Evolutionary conservation across 768 basidiomycete species (phyloP), one percentile per base, ranked within the genome.

Genomic region (Lactarius hatsudake): DNA sequence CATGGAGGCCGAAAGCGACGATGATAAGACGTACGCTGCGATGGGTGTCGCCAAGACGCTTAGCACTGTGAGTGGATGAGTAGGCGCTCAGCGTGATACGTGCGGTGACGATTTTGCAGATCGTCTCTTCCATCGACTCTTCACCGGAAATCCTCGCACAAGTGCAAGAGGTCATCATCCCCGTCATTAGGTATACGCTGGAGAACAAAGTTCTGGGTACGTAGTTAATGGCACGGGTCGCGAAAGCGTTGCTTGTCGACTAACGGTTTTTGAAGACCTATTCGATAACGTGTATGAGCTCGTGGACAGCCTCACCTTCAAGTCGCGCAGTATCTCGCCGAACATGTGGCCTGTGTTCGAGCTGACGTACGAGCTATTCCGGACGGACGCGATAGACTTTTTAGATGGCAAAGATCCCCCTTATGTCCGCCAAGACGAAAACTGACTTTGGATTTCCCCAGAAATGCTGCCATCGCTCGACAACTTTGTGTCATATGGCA

Each of bases 11-110:
- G 84, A 85, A 51, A 79, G 75, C n/a, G 89, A 90, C 62, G 91
- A 93, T 62, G 91, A 94, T 76, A 95, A 94, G 81, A 87, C 89
- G 1, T 91, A 92, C 68, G 87, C 90, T 20, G 90, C 91, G 20
- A 94, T 94, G 90, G 91, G 91, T 55, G 83, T 94, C 34, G 84
- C 91, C 1, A 93, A 93, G 82, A 94, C 93, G 15, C 91, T 94
- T 71, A 81, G 83, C 64, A 92, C 91, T 18, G 91, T 90, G 66
- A 48, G 87, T 34, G 2, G 34, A 76, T 32, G 20, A 12, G 7
- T 20, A 36, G 18, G 43, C n/a, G 61, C 62, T 38, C 30, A 3
- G 42, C 20, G 42, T n/a, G 23, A n/a, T 40, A 15, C 15, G 48
- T 23, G 28, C 20, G 34, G 32, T 61, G 18, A 69, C 34, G 70